Evolutionary conservation across 805 yeast genomes (phyloP).

Genomic region (Yarrowia keelungensis): DNA sequence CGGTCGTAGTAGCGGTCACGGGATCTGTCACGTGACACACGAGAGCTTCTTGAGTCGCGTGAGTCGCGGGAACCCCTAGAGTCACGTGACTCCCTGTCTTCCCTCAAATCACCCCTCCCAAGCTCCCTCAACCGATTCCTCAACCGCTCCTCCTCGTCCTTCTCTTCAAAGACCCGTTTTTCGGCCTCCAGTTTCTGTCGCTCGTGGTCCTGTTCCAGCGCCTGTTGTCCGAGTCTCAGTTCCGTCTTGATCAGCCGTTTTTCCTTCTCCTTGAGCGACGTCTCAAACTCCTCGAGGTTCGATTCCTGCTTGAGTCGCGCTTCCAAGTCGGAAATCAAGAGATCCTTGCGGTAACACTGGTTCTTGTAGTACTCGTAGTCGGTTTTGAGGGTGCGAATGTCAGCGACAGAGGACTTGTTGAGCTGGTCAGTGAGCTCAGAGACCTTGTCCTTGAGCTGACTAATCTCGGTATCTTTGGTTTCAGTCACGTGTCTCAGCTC

Average conservation of each 20-base stretch:
- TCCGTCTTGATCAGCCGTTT: slow-evolving; percentile 8
- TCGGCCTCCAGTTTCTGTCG: slow-evolving; percentile 7
- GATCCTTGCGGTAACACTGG: slow-evolving; percentile 13
- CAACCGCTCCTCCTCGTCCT: slow-evolving; percentile 12
- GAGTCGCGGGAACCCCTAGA: neutral
- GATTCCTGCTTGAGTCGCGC: neutral
- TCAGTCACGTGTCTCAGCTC: neutral
- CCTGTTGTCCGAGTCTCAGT: slow-evolving; percentile 22
- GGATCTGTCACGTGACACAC: neutral
- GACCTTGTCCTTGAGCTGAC: neutral
- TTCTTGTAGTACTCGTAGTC: slow-evolving; percentile 22
- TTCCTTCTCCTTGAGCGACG: neutral
- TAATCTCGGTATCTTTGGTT: neutral
- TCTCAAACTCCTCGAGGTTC: neutral
- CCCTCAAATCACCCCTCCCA: neutral
- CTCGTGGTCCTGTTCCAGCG: slow-evolving; percentile 17
- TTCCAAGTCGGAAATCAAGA: neutral
- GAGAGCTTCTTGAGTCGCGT: neutral
- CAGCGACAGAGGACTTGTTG: neutral
- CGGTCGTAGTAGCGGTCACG: neutral
- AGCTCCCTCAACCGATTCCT: neutral
- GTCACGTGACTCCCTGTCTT: neutral
- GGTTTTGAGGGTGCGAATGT: neutral
- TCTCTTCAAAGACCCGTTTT: neutral
- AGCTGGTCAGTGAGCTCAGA: neutral